phyloP scores from a whole-genome alignment of 306 rosid genomes.

The Castanopsis chinensis region DNA sequence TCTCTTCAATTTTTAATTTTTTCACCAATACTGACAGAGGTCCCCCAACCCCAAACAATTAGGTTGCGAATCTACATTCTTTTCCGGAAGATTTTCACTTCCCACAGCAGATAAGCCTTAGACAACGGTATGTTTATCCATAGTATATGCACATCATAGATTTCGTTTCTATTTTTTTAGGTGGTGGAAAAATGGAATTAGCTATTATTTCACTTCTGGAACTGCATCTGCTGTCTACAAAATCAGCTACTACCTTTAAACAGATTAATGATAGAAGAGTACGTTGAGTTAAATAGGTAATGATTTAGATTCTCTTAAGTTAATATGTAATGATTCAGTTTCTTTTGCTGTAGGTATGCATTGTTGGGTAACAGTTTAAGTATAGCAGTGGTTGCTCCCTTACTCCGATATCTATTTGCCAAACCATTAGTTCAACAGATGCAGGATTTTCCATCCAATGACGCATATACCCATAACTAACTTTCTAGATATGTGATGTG shows the following conservation, averaged over 20 bases:
- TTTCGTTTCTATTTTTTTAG: background rate
- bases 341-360: conserved; percentile 63
- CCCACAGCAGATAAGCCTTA: conserved; percentile 73
- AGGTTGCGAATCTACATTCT: conserved; percentile 92
- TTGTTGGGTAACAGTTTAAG: conserved; percentile 88
- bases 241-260: background rate
- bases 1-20: background rate
- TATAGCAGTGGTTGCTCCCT: conserved; percentile 79
- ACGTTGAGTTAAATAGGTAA: background rate
- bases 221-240: background rate
- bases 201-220: background rate
- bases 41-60: background rate
- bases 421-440: conserved; percentile 16
- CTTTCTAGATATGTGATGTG: background rate
- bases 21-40: background rate
- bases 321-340: background rate
- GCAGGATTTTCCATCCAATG: background rate
- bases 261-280: background rate
- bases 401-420: conserved; percentile 65
- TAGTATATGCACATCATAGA: background rate
- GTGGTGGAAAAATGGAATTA: background rate
- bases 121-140: conserved; percentile 62
- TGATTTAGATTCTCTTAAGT: background rate
- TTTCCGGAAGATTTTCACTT: conserved; percentile 77
- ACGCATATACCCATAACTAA: background rate